These are phyloP conservation scores for Alternaria conjuncta DNA, from an alignment of 2,329 filamentous ascomycete genomes.

Conservation along the genomic window DNA sequence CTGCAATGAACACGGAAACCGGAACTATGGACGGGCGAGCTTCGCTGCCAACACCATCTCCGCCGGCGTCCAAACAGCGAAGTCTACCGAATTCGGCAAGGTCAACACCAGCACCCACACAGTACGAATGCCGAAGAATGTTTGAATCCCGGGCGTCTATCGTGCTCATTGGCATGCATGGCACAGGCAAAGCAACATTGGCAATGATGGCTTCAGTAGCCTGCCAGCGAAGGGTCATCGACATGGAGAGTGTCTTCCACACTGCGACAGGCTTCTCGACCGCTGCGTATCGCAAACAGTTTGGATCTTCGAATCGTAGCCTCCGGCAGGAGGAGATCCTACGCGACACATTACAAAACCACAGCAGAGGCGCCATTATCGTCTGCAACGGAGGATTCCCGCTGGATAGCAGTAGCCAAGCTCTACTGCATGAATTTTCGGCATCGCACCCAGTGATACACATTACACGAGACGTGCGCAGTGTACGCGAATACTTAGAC, in stretches of 20 bases:
- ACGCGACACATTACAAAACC: slow-evolving; percentile 63
- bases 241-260: slow-evolving; percentile 71
- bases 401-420: slow-evolving; percentile 68
- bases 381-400: slow-evolving; percentile 70
- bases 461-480: slow-evolving; percentile 67
- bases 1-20: slow-evolving; percentile 29
- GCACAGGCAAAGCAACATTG: slow-evolving; percentile 76
- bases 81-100: slow-evolving; percentile 22
- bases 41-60: slow-evolving; percentile 18
- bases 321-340: slow-evolving; percentile 68
- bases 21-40: slow-evolving; percentile 15
- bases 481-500: slow-evolving; percentile 67
- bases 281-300: slow-evolving; percentile 65
- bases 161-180: slow-evolving; percentile 74
- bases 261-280: slow-evolving; percentile 67
- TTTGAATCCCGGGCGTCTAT: slow-evolving; percentile 71
- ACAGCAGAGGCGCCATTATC: slow-evolving; percentile 68
- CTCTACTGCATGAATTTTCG: slow-evolving; percentile 67
- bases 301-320: slow-evolving; percentile 69
- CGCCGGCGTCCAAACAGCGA: slow-evolving; percentile 14
- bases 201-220: slow-evolving; percentile 76
- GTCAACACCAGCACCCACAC: slow-evolving; percentile 30
- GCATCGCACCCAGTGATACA: slow-evolving; percentile 74
- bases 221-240: slow-evolving; percentile 70
- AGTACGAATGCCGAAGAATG: slow-evolving; percentile 37